These are phyloP conservation scores for Phytophthora cactorum DNA, from an alignment of 352 stramenopile species.

Conservation along the genomic window DNA sequence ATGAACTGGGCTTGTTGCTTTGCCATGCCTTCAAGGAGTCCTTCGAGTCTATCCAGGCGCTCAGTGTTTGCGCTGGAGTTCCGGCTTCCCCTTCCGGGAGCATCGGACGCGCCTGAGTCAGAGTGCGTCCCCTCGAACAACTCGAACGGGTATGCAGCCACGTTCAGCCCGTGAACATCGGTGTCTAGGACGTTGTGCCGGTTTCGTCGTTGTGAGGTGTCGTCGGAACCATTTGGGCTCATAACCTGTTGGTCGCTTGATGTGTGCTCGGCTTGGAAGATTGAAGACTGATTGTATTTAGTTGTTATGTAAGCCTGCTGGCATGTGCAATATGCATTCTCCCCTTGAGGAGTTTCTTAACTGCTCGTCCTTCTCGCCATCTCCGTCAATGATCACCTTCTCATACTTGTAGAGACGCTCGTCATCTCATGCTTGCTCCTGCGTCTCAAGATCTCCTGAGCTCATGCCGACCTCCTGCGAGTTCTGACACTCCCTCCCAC, in stretches of 20 bases:
- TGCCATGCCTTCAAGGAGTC: neutral
- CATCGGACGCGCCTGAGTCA: neutral
- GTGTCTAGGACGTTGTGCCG: neutral
- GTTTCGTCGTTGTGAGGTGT: neutral
- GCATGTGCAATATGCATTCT: neutral
- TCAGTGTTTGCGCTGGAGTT: neutral
- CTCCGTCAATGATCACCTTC: too few relatives aligned
- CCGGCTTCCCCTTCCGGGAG: neutral
- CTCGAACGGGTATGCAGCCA: neutral
- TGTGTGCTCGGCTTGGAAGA: neutral
- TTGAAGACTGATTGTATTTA: neutral
- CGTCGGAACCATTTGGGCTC: neutral
- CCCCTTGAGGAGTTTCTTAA: neutral
- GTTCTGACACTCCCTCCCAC: too few relatives aligned
- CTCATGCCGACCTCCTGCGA: too few relatives aligned
- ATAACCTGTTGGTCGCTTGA: neutral
- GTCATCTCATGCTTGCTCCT: too few relatives aligned
- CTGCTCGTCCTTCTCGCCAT: neutral
- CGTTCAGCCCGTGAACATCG: neutral
- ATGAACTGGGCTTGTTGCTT: neutral
- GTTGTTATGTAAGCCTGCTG: neutral
- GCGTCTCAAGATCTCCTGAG: too few relatives aligned
- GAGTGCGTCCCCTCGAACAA: constrained; percentile 1
- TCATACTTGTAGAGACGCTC: too few relatives aligned
- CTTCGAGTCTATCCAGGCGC: neutral